Base-by-base conservation (phyloP, 805 yeast genomes). In the Pichia cephalocereana region DNA sequence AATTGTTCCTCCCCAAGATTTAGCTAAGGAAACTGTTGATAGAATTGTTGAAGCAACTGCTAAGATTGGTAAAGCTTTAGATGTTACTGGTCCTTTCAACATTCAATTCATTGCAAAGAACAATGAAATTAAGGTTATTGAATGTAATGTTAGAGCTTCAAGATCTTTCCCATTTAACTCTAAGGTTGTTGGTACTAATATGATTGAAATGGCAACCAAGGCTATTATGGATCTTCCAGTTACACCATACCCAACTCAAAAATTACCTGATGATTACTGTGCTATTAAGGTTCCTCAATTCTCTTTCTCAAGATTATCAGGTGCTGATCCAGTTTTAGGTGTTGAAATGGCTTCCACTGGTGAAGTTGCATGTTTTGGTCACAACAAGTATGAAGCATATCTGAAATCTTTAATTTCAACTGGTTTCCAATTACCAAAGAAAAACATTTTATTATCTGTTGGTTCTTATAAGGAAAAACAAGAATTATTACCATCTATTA, bases 271-370 rank as follows among this genome's bases (percentile, higher is more conserved):
- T 60, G 91, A 91, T 66, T 91, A 89, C 70, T 95, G 93, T 66
- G 96, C 96, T 52, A 81, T 89, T 53, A 91, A 91, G 74, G 97
- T 90, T 50, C 98, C 98, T 12, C 98, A 91, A 70, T 91, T 91
- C 71, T 90, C 97, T 8, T 91, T 93, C 82, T 85, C 97, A 31
- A 82, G 98, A 68, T 77, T 91, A 57, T 86, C 96, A 43, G 98
- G 98, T 59, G 98, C 98, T 48, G 98, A 91, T 67, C 98, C 98
- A 46, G 89, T 91, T 52, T 75, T 91, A 56, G 98, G 98, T 72
- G 98, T 91, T 55, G 98, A 91, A 71, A 91, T 91, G 98, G 96
- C 98, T 18, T 91, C 97, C 31, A 91, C 98, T 53, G 98, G 98
- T 76, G 98, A 89, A 69, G 97, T 90, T 63, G 99, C 99, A 44